phyloP scores from a whole-genome alignment of 805 yeast species.

The Zygosaccharomyces bailii region DNA sequence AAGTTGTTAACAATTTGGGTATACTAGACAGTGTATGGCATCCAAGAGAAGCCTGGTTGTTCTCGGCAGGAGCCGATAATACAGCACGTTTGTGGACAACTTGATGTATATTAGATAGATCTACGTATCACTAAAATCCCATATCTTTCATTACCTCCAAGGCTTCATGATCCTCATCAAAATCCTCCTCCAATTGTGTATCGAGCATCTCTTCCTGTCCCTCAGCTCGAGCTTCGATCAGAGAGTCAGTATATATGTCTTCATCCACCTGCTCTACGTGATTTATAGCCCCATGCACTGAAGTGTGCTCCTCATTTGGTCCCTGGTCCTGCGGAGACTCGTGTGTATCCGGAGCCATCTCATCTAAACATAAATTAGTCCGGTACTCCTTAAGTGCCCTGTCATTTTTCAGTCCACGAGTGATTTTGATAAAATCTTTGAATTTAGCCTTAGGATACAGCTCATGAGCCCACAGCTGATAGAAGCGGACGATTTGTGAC shows the following conservation, averaged over 20 bases:
- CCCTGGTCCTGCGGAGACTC: not conserved
- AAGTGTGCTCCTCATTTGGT: not conserved
- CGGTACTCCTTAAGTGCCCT: slow-evolving; percentile 43
- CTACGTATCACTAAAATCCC: slow-evolving; percentile 14
- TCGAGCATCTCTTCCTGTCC: slow-evolving; percentile 6
- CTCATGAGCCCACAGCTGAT: slow-evolving; percentile 74
- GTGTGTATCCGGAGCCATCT: slow-evolving; percentile 22
- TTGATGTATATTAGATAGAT: slow-evolving; percentile 28
- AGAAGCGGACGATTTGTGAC: slow-evolving; percentile 45
- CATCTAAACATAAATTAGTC: slow-evolving; percentile 39
- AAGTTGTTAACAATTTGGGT: slow-evolving; percentile 74
- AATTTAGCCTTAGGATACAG: slow-evolving; percentile 79
- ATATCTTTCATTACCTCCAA: slow-evolving; percentile 27
- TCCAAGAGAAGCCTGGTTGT: slow-evolving; percentile 97
- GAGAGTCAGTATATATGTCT: slow-evolving; percentile 14
- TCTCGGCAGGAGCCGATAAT: slow-evolving; percentile 96
- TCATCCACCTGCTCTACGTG: slow-evolving; percentile 9
- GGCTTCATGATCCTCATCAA: slow-evolving; percentile 28
- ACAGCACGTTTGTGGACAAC: slow-evolving; percentile 97
- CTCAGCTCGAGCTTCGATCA: slow-evolving; percentile 1
- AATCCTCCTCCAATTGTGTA: slow-evolving; percentile 14
- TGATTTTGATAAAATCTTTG: slow-evolving; percentile 57
- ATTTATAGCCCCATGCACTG: not conserved
- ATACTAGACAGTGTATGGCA: slow-evolving; percentile 90
- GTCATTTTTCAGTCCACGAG: slow-evolving; percentile 43